A percentile compares a stretch with the other conserved stretches of the same genome.
Evolutionary conservation across 2,329 filamentous ascomycete genomes (phyloP).

Genomic region (Fonsecaea multimorphosa): DNA sequence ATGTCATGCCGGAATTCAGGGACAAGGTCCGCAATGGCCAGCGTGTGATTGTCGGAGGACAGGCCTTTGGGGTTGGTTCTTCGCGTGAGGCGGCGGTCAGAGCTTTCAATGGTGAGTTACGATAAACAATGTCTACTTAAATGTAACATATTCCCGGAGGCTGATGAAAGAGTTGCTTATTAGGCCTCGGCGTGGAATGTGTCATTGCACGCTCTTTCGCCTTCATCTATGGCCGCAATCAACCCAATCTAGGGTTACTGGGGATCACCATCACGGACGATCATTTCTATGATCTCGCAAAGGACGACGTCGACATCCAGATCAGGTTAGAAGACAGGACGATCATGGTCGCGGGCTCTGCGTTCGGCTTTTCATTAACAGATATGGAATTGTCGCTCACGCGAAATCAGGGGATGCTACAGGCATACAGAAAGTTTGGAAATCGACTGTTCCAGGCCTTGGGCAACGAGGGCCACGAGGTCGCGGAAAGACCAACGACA

Average conservation of each 20-base stretch:
- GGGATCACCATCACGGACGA: constrained; percentile 39
- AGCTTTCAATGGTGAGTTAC: background rate
- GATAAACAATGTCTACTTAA: background rate
- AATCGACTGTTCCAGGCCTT: constrained; percentile 12
- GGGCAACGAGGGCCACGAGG: background rate
- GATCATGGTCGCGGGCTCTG: background rate
- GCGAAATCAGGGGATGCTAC: constrained; percentile 9
- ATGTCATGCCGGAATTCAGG: constrained; percentile 51
- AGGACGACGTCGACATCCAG: constrained; percentile 10
- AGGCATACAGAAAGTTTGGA: constrained; percentile 17
- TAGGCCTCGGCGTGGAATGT: constrained; percentile 48
- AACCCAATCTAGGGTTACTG: constrained; percentile 54
- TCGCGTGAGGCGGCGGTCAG: constrained; percentile 46
- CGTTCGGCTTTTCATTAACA: constrained; percentile 16
- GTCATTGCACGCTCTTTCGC: constrained; percentile 55
- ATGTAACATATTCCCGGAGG: background rate
- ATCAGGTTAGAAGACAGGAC: constrained; percentile 2
- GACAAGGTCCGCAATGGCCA: constrained; percentile 36
- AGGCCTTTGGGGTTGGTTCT: constrained; percentile 55
- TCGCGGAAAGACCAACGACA: no score
- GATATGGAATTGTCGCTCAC: constrained; percentile 22
- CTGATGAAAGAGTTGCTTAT: constrained; percentile 18
- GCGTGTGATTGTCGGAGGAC: constrained; percentile 47
- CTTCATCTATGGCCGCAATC: constrained; percentile 56
- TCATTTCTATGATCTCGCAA: constrained; percentile 14